Evolutionary conservation across 2,329 filamentous ascomycete species (phyloP), one percentile per base, ranked within the genome.

Genomic region (Lachnellula cervina): DNA sequence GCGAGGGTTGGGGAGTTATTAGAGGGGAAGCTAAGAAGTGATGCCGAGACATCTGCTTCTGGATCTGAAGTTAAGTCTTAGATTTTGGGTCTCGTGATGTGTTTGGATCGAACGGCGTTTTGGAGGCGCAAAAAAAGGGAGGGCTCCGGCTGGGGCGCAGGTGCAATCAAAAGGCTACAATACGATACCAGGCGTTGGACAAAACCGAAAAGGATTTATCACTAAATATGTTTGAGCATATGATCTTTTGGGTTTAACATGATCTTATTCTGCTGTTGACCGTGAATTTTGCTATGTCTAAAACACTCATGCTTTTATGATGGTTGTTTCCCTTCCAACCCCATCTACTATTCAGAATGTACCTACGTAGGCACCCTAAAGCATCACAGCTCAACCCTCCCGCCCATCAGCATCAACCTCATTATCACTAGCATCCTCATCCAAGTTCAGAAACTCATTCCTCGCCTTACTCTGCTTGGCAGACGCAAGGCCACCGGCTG

Each of bases 401-500:
- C 65, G 54, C 3, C 64, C 65, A 44, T 66, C 66, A 23, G 56
- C 55, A 52, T 79, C 76, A 59, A 72, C 66, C 21, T 73, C 71
- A 40, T 76, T 76, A 13, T 77, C 80, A 45, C 62, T 64, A 11
- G 48, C 56, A 53, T 81, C 80, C 32, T 82, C 79, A 32, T 81
- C 78, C 4, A 25, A 7, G 1, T 79, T 69, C 65, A 78, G 62
- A 8, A 60, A 61, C 71, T 65, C 76, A 72, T 60, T 78, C 71
- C 47, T 81, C 38, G 66, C 74, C 68, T 57, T 77, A 72, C 23
- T 71, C 68, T 76, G 73, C 60, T 80, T 78, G 0, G 84, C 82
- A 6, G 81, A 84, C 40, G 81, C 73, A 46, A 90, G 76, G 3
- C 87, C 88, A 8, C 80, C 82, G 0, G 87, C 86, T 0, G 87